Percentiles rank a stretch among this genome's conserved stretches.
Evolutionary conservation across 139 green algal genomes (phyloP).

Genomic region (Coelastrella sp.): DNA sequence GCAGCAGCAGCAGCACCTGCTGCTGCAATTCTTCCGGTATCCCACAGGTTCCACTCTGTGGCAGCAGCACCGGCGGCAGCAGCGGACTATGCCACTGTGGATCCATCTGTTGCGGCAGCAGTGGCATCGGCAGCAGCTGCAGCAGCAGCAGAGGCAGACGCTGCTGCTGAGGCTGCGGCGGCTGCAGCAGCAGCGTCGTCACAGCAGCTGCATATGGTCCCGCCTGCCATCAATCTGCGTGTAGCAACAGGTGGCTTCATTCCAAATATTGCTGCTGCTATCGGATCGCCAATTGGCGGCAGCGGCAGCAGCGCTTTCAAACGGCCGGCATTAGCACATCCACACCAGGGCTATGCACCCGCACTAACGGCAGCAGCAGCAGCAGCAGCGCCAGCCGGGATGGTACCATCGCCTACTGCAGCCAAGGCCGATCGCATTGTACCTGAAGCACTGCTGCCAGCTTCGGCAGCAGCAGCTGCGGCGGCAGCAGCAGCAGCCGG

Average conservation of each 20-base stretch:
- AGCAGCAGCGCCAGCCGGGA: slow-evolving; percentile 13
- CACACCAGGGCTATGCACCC: neutral
- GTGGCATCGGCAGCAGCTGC: neutral
- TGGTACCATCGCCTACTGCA: neutral
- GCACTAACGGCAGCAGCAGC: slow-evolving; percentile 1
- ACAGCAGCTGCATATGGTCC: neutral
- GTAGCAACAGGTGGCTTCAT: neutral
- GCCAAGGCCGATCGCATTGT: neutral
- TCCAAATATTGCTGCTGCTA: neutral
- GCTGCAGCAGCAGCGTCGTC: neutral
- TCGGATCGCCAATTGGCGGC: neutral
- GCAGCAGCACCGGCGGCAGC: slow-evolving; percentile 22
- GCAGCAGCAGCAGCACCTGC: slow-evolving; percentile 12
- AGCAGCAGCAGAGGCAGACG: neutral
- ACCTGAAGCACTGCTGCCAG: neutral
- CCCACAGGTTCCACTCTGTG: neutral
- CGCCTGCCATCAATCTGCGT: neutral
- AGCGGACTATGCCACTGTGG: neutral
- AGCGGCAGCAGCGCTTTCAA: neutral
- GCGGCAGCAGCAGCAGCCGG: neutral
- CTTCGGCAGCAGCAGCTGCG: neutral
- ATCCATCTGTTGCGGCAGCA: neutral
- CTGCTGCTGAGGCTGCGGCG: neutral
- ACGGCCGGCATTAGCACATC: neutral
- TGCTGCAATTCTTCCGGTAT: neutral